Percentiles rank a stretch among this genome's conserved stretches.
These are phyloP conservation scores for Arthrobotrys sinensis DNA, from an alignment of 2,329 filamentous ascomycete genomes.

Conservation along the genomic window DNA sequence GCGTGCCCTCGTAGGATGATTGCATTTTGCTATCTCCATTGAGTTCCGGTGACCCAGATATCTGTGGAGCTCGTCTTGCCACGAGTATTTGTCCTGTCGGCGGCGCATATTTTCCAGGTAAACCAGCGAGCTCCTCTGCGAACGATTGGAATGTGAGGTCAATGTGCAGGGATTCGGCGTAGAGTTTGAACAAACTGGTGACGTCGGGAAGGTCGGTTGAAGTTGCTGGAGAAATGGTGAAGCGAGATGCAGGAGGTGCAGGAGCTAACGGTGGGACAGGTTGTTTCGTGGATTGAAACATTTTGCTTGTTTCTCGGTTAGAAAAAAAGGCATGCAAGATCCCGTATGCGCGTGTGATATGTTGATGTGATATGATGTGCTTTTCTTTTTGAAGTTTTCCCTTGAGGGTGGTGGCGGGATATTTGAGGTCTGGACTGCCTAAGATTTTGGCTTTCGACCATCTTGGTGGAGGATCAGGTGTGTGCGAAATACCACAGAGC, in stretches of 20 bases:
- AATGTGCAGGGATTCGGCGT: slow-evolving; percentile 70
- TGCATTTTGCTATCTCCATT: slow-evolving; percentile 11
- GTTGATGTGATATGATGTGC: background rate
- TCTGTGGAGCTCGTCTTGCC: slow-evolving; percentile 64
- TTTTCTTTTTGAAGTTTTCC: background rate
- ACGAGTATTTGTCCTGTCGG: slow-evolving; percentile 71
- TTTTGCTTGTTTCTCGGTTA: slow-evolving; percentile 57
- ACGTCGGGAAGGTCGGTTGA: slow-evolving; percentile 68
- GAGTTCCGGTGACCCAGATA: background rate
- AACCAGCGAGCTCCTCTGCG: slow-evolving; percentile 70
- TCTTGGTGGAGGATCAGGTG: slow-evolving; percentile 26
- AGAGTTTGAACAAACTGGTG: slow-evolving; percentile 68
- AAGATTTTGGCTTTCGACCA: background rate
- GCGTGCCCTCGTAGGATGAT: background rate
- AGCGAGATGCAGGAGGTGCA: slow-evolving; percentile 28
- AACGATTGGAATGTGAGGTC: slow-evolving; percentile 75
- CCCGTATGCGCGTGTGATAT: slow-evolving; percentile 35
- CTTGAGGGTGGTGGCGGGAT: background rate
- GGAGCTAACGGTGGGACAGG: background rate
- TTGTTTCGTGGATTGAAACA: slow-evolving; percentile 45
- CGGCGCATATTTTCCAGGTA: slow-evolving; percentile 73
- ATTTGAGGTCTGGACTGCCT: background rate
- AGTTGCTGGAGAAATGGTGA: slow-evolving; percentile 46
- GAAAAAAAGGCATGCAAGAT: slow-evolving; percentile 41
- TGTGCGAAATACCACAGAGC: slow-evolving; percentile 20